Base-by-base conservation (phyloP, 306 rosid species). In the Ochetophila trinervis region DNA sequence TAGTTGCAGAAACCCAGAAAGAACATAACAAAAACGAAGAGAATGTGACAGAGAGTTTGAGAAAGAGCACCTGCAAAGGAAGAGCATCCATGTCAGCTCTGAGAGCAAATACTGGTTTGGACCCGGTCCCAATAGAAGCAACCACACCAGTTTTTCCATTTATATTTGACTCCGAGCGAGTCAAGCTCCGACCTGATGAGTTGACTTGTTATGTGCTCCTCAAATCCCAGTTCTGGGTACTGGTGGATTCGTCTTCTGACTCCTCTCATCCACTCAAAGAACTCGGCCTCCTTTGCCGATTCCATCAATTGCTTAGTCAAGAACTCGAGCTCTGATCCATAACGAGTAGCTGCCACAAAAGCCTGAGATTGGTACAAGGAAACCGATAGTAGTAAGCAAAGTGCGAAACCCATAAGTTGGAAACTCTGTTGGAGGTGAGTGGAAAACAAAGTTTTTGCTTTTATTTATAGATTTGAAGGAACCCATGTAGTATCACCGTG, bases 41-140 rank as follows among this genome's bases (percentile, higher is more conserved):
- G n/a, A 40, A 8, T 40, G 10, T 40, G 8, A 7, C 12, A 36
- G 21, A 53, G 22, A 24, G 54, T 20, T n/a, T 6, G 8, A 40
- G 27, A 67, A 12, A 57, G 50, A 37, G 8, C 0, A 73, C 71
- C 77, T 71, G 77, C 23, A 82, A 35, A 44, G 81, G 81, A 40
- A 76, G 81, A 22, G 78, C 86, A 66, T 78, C 86, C 86, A 78
- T 82, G 69, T 78, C 83, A 12, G 86, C 83, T 62, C 78, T 70
- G 53, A 82, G 72, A 32, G 80, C 83, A 34, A 82, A 82, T 48
- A 70, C 68, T 27, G 78, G 85, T 18, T 51, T 65, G 53, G 70
- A 69, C 24, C 70, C 71, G 8, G 80, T 60, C 40, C 74, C 77
- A 35, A 80, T 56, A 21, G 69, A 20, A 69, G 85, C 80, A 22